phyloP scores from a whole-genome alignment of 2,329 filamentous ascomycete species.

The Colletotrichum gigasporum region DNA sequence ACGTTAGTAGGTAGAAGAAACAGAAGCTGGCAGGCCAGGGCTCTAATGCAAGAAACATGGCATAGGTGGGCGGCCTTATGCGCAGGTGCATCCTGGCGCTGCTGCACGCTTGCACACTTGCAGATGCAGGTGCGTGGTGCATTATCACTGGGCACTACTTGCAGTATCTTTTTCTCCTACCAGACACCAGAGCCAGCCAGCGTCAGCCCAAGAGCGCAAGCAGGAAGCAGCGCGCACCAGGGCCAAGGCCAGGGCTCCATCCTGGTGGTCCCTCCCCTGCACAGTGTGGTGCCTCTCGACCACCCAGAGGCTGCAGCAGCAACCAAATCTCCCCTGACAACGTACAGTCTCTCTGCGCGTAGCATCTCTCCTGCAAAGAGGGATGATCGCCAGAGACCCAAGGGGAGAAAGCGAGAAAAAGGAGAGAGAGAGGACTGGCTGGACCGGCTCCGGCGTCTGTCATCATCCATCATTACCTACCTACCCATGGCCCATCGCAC shows the following conservation, averaged over 20 bases:
- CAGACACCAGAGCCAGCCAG: too few relatives aligned
- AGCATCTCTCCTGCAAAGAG: background rate
- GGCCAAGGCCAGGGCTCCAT: background rate
- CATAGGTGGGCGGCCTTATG: constrained; percentile 1
- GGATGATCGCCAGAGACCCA: constrained; percentile 7
- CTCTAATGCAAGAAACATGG: constrained; percentile 13
- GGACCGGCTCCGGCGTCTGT: too few relatives aligned
- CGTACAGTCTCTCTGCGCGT: constrained; percentile 37
- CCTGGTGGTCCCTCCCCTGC: constrained; percentile 26
- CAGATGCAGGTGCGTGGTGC: constrained; percentile 13
- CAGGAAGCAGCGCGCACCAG: constrained; percentile 9
- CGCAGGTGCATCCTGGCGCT: constrained; percentile 19
- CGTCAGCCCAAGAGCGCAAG: constrained; percentile 10
- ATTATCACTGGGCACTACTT: constrained; percentile 14
- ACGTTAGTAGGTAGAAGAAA: background rate
- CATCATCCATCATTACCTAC: too few relatives aligned
- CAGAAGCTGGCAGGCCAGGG: background rate
- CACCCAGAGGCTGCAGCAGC: constrained; percentile 29
- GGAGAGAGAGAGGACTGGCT: background rate
- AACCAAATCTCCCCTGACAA: constrained; percentile 47
- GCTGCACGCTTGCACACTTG: background rate
- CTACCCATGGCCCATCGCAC: background rate
- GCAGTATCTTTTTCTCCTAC: background rate
- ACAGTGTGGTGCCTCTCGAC: constrained; percentile 11
- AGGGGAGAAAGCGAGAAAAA: background rate